Conservation (phyloP, 2,329 filamentous ascomycete species). For the Fusarium nanum region DNA sequence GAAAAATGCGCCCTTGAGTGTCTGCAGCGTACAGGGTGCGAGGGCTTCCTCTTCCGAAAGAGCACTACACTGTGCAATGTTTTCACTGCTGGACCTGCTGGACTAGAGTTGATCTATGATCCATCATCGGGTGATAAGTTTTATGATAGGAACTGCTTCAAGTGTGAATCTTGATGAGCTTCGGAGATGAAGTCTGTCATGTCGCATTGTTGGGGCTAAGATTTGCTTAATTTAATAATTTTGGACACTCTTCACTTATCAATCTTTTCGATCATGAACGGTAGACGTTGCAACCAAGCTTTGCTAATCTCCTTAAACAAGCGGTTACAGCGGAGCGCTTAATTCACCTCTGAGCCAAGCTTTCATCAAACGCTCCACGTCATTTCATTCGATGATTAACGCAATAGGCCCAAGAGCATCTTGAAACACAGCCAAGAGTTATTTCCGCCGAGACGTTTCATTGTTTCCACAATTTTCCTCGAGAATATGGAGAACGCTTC, state of each 20-base stretch:
- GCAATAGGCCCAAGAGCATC: background rate
- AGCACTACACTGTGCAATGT: constrained; percentile 24
- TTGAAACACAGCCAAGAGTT: constrained; percentile 28
- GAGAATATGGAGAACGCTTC: constrained; percentile 6
- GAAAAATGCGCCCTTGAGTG: constrained; percentile 29
- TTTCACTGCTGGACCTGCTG: constrained; percentile 13
- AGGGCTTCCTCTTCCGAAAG: constrained; percentile 30
- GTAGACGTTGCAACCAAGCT: background rate
- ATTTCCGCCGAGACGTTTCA: constrained; percentile 24
- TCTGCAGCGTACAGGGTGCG: constrained; percentile 23
- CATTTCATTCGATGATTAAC: background rate
- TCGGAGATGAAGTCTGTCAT: background rate
- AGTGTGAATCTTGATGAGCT: constrained; percentile 13
- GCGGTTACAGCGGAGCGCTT: background rate
- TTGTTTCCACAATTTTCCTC: constrained; percentile 16
- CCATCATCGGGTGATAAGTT: constrained; percentile 10
- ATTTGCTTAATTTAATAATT: background rate
- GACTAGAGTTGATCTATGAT: constrained; percentile 25
- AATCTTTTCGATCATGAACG: background rate
- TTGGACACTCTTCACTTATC: background rate
- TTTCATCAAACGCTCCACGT: background rate
- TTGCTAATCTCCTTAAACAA: background rate
- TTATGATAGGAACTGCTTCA: constrained; percentile 36
- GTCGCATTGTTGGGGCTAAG: background rate
- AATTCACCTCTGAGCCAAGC: background rate